Evolutionary conservation across 352 stramenopile genomes (phyloP).

Genomic region (Pythium aristosporum): DNA sequence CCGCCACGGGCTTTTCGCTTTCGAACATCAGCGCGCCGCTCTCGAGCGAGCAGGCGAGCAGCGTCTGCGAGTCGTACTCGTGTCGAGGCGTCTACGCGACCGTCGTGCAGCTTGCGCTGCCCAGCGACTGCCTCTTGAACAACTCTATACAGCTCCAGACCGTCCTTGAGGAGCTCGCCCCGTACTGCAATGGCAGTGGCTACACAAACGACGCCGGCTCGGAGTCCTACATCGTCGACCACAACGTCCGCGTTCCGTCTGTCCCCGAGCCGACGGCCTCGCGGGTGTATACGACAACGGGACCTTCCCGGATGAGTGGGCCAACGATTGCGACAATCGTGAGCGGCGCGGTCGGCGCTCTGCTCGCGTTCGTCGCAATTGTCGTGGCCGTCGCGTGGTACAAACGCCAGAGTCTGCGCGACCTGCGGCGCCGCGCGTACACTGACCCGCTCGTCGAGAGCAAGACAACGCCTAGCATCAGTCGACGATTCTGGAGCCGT

Average conservation of each 20-base stretch:
- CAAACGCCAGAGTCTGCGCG: constrained; percentile 11
- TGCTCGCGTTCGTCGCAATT: constrained; percentile 10
- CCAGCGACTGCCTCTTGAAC: not conserved
- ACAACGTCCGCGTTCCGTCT: too few relatives aligned
- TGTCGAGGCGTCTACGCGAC: not conserved
- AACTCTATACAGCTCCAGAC: not conserved
- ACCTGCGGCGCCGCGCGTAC: constrained; percentile 9
- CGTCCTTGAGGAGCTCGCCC: not conserved
- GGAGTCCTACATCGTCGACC: not conserved
- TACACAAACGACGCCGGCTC: not conserved
- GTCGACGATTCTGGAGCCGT: not conserved
- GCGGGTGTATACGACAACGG: not conserved
- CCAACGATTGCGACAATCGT: constrained; percentile 13
- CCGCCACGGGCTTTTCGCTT: not conserved
- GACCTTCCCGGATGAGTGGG: not conserved
- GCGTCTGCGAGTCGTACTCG: not conserved
- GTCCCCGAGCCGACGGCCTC: not conserved
- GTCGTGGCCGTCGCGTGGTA: constrained; percentile 17
- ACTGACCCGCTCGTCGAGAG: not conserved
- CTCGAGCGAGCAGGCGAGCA: not conserved
- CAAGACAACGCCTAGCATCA: not conserved
- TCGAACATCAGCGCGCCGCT: not conserved
- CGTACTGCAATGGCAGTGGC: not conserved
- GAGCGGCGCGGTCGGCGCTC: constrained; percentile 6
- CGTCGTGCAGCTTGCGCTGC: too few relatives aligned